phyloP scores from a whole-genome alignment of 192 early-diverging fungal genomes.

The Dimargaris xerosporica region DNA sequence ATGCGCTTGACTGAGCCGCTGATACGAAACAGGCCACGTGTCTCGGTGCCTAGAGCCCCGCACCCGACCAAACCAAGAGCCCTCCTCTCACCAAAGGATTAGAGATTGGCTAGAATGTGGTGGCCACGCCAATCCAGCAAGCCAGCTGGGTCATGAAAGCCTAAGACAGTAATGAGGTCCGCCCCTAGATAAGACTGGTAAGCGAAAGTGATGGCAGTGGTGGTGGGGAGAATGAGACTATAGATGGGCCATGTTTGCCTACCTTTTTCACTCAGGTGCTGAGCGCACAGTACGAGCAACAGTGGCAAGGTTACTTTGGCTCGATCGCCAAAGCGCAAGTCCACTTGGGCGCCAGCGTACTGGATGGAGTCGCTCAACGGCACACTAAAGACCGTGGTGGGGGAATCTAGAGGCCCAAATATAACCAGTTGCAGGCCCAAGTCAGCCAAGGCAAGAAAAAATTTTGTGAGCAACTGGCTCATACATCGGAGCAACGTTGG shows the following conservation, averaged over 20 bases:
- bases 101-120: not conserved
- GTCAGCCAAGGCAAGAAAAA: too few relatives aligned
- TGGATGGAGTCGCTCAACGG: not conserved
- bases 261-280: conserved; percentile 25
- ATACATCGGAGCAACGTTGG: too few relatives aligned
- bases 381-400: conserved; percentile 3
- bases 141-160: not conserved
- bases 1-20: conserved; percentile 60
- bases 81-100: not conserved
- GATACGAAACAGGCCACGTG: conserved; percentile 58
- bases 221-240: not conserved
- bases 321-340: not conserved
- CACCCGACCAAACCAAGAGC: not conserved
- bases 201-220: not conserved
- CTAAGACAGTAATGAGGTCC: not conserved
- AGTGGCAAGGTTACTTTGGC: conserved; percentile 15
- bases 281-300: conserved; percentile 26
- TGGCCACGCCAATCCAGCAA: not conserved
- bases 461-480: too few relatives aligned
- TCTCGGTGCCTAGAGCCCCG: conserved; percentile 26
- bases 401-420: not conserved
- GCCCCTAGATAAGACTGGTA: not conserved
- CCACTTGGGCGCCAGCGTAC: conserved; percentile 3
- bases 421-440: too few relatives aligned
- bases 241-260: conserved; percentile 6